Evolutionary conservation across 1,139 yeast genomes (phyloP), one percentile per base, ranked within the genome.

Genomic region (Magnusiomyces fungicola): DNA sequence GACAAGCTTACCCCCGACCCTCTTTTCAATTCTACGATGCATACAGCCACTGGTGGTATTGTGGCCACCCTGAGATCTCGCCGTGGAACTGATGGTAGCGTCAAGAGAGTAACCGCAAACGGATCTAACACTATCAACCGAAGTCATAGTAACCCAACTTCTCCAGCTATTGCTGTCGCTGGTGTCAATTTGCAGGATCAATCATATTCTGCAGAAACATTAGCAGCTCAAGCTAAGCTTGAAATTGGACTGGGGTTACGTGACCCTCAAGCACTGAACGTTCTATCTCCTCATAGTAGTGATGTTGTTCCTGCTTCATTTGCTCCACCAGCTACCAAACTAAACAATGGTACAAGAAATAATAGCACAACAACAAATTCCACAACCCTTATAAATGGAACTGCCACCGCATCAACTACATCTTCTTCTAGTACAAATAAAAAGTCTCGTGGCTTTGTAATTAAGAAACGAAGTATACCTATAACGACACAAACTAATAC

Each of bases 211-310:
- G 51, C 37, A 3, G 44, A 43, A 14, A 41, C 32, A 4, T 38
- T 49, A 16, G 45, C 47, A 16, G 46, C 50, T 3, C 55, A 52
- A 27, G 53, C 46, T 23, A 50, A 50, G 36, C 41, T 50, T 7
- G 53, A 50, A 45, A 37, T 50, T 39, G 55, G 55, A 9, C 46
- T 48, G 9, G 53, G 52, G 2, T 29, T 50, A 2, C 43, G 52
- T 12, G 47, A 42, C 25, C 30, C 46, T 16, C 38, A 34, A 34
- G 23, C 38, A 18, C 23, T 3, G 6, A 25, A 18, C 27, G 38
- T 14, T 34, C 38, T 3, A 18, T 3, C 6, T 6, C 45, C 48
- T 14, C 27, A 41, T 10, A 24, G 45, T 14, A 27, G 42, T 16
- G 12, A 39, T 4, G 9, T 12, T 39, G 36, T 43, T 12, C 40